Evolutionary conservation across 2,329 filamentous ascomycete species (phyloP).

Genomic region (Nemania diffusa): DNA sequence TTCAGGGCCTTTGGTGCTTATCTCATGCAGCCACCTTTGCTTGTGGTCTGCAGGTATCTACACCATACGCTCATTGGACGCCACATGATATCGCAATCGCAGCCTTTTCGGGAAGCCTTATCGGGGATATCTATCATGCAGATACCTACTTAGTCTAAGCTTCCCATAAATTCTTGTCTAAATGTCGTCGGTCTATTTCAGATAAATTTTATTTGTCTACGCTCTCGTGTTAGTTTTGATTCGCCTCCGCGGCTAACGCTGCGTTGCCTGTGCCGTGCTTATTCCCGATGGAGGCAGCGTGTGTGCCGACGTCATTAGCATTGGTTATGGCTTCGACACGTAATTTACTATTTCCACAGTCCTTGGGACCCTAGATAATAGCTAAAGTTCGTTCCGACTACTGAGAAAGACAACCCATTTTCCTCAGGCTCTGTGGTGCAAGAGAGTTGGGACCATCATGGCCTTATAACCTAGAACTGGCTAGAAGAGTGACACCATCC

Average conservation of each 20-base stretch:
- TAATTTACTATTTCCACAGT: background rate
- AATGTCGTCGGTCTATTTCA: background rate
- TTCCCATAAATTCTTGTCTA: background rate
- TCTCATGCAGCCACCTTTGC: conserved; percentile 4
- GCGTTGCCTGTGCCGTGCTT: background rate
- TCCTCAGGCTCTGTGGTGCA: background rate
- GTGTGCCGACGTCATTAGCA: conserved; percentile 1
- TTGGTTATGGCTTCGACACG: too few relatives aligned
- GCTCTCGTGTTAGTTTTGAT: background rate
- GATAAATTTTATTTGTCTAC: background rate
- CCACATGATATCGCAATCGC: conserved; percentile 23
- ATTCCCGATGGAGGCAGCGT: background rate
- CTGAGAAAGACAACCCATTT: background rate
- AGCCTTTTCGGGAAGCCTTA: conserved; percentile 16
- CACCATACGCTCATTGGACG: conserved; percentile 28
- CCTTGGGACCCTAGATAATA: background rate
- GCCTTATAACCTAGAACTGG: background rate
- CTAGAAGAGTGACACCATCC: background rate
- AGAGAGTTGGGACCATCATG: background rate
- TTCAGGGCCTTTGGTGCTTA: background rate
- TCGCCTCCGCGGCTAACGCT: background rate
- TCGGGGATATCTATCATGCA: conserved; percentile 10
- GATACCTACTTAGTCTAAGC: background rate
- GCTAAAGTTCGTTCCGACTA: background rate
- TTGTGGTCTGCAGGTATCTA: background rate